phyloP scores from a whole-genome alignment of 805 yeast species.

The Pichia californica region DNA sequence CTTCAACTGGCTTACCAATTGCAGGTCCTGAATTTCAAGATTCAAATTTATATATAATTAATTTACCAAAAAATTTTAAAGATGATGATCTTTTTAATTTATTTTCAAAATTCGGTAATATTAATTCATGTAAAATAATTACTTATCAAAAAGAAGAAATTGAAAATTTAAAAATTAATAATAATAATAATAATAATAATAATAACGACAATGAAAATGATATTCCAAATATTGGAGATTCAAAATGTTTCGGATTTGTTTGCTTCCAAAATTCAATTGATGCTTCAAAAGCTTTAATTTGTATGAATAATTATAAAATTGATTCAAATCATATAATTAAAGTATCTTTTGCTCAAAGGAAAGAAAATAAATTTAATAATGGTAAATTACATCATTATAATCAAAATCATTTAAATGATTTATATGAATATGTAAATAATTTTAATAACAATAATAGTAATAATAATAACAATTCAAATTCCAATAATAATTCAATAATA shows the following conservation, averaged over 20 bases:
- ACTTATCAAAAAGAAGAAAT: slow-evolving; percentile 35
- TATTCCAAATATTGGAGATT: slow-evolving; percentile 27
- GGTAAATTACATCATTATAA: slow-evolving; percentile 31
- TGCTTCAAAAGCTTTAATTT: slow-evolving; percentile 64
- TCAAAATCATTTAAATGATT: slow-evolving; percentile 28
- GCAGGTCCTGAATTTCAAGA: slow-evolving; percentile 53
- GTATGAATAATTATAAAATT: slow-evolving; percentile 49
- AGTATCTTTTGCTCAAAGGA: slow-evolving; percentile 75
- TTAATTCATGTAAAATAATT: slow-evolving; percentile 51
- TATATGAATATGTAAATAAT: slow-evolving; percentile 22
- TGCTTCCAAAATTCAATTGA: slow-evolving; percentile 60
- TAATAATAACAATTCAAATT: background rate
- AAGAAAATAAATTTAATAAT: slow-evolving; percentile 43
- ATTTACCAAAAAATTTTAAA: slow-evolving; percentile 47
- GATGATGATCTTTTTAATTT: slow-evolving; percentile 45
- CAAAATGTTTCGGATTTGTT: slow-evolving; percentile 79
- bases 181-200: background rate
- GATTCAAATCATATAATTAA: slow-evolving; percentile 20
- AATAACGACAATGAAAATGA: slow-evolving; percentile 2
- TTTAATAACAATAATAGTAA: slow-evolving; percentile 9
- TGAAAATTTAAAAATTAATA: background rate
- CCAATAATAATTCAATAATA: background rate
- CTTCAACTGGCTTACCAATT: slow-evolving; percentile 32
- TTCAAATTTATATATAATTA: slow-evolving; percentile 66
- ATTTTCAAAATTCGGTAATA: slow-evolving; percentile 43